A percentile compares a stretch with the other conserved stretches of the same genome.
phyloP scores from a whole-genome alignment of 768 basidiomycete species.

The Trametes coccinea region DNA sequence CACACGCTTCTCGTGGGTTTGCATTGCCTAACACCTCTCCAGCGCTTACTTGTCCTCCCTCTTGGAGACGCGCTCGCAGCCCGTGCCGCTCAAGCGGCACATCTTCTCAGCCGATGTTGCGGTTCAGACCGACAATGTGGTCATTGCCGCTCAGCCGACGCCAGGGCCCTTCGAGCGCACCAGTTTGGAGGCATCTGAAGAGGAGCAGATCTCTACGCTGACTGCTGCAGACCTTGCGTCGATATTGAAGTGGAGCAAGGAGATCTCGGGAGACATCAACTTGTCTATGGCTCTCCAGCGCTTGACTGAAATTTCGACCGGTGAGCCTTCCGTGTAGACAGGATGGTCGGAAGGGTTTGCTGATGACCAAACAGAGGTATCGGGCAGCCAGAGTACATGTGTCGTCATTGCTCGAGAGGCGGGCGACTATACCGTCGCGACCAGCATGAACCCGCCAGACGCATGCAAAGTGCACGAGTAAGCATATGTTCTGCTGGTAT shows the following conservation, averaged over 20 bases:
- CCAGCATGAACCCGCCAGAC: constrained; percentile 60
- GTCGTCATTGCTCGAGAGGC: constrained; percentile 70
- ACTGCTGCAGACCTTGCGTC: constrained; percentile 63
- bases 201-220: constrained; percentile 55
- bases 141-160: constrained; percentile 36
- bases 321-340: constrained; percentile 32
- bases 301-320: constrained; percentile 70
- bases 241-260: constrained; percentile 73
- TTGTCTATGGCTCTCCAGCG: constrained; percentile 64
- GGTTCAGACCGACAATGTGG: constrained; percentile 54
- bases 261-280: constrained; percentile 73
- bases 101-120: constrained; percentile 61
- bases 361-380: constrained; percentile 47
- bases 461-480: constrained; percentile 71
- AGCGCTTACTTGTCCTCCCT: constrained; percentile 54
- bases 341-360: no score
- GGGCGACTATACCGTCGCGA: constrained; percentile 71
- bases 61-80: constrained; percentile 46
- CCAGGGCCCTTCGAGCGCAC: constrained; percentile 32
- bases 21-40: not conserved
- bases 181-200: constrained; percentile 43
- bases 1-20: not conserved
- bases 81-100: constrained; percentile 48
- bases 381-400: constrained; percentile 65
- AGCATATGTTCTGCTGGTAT: constrained; percentile 26